Percentiles rank a stretch among this genome's conserved stretches.
These are phyloP conservation scores for Solanum appendiculatum DNA, from an alignment of 257 asterid species.

Conservation along the genomic window DNA sequence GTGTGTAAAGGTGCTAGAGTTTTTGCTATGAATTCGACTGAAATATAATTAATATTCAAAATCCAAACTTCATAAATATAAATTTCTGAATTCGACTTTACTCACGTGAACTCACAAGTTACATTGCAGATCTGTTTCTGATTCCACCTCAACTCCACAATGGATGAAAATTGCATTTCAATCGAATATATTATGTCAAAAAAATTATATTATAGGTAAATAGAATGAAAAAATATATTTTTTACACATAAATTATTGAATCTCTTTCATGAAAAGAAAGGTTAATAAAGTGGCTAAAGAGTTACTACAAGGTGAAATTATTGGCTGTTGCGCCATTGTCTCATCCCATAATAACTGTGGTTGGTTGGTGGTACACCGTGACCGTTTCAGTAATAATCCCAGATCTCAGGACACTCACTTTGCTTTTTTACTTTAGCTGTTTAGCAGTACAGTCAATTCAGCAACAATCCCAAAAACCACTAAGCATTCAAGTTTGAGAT, in stretches of 20 bases:
- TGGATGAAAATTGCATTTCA: background rate
- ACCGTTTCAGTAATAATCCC: conserved; percentile 13
- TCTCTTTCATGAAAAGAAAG: background rate
- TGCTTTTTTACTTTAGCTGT: background rate
- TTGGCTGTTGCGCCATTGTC: background rate
- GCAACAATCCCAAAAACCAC: conserved; percentile 24
- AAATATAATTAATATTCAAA: no score
- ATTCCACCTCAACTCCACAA: background rate
- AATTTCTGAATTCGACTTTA: no score
- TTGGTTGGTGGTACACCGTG: background rate
- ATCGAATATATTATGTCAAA: background rate
- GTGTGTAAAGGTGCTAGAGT: background rate
- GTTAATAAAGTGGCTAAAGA: background rate
- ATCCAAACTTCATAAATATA: background rate
- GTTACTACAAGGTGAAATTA: background rate
- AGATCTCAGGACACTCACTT: conserved; percentile 14
- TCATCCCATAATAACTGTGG: background rate
- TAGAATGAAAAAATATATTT: background rate
- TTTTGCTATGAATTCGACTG: background rate
- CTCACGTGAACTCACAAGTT: background rate
- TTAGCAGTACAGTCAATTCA: background rate
- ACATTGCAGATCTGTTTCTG: background rate
- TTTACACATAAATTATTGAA: background rate
- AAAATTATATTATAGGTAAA: background rate
- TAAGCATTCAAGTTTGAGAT: conserved; percentile 8